Evolutionary conservation across 1,139 yeast species (phyloP), one percentile per base, ranked within the genome.

Genomic region (Lodderomyces margitis): DNA sequence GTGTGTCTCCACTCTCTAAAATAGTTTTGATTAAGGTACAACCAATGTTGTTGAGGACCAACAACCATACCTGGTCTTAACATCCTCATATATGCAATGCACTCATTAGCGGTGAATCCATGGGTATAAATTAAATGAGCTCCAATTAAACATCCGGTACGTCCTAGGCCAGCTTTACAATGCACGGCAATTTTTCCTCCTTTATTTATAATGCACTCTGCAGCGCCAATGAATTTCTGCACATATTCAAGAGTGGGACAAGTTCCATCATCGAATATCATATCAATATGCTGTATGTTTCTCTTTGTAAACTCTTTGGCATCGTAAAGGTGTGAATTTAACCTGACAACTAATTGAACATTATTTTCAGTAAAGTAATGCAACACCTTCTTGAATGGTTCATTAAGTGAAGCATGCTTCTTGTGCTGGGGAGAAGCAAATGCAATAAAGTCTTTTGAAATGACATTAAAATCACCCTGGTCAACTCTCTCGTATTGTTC

Each of bases 31-130:
- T 92, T 96, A 52, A 92, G 76, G 58, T 92, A 94, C 42, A 92
- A 73, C 98, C 98, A 92, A 66, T 92, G 98, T 59, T 92, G 98
- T 62, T 92, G 98, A 2, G 98, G 98, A 0, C 98, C 98, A 28
- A 92, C 98, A 12, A 92, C 98, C 98, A 92, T 92, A 24, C 98
- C 98, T 0, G 98, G 98, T 52, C 98, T 79, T 50, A 92, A 75
- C 79, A 92, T 87, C 61, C 98, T 78, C 94, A 92, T 87, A 58
- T 89, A 92, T 1, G 92, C 96, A 55, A 92, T 92, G 62, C 96
- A 94, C 63, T 92, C 98, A 57, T 81, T 87, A 5, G 98, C 98
- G 5, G 98, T 92, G 59, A 92, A 92, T 0, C 97, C 97, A 61
- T 92, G 94, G 3, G 96, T 88, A 59, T 92, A 92, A 40, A 92